Base-by-base conservation (phyloP, 768 basidiomycete species). In the Tubosaeta sp. region DNA sequence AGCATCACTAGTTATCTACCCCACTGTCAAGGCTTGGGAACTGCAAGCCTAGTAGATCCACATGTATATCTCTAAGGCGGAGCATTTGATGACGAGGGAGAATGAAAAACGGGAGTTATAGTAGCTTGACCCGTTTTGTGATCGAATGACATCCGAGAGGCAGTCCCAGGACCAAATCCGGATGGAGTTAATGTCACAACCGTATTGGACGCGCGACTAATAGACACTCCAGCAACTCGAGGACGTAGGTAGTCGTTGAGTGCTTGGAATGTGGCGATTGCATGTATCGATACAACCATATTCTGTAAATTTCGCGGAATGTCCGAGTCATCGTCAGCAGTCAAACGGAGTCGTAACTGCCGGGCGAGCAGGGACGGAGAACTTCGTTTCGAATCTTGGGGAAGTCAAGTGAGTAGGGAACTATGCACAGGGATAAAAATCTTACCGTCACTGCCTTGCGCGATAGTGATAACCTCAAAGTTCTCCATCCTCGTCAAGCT, bases 211-310 rank as follows among this genome's bases (percentile, higher is more conserved):
- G 95, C 71, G 13, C 93, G 81, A 27, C 78, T 76, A 51, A 79
- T 74, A 9, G 78, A 77, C 46, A 88, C 65, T 0, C 91, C 90
- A 6, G 91, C 76, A 31, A 97, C 86, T 4, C 92, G 82, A 25
- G 95, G 95, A 1, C 93, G 86, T 12, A 98, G 81, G 67, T 97
- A 99, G 67, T 97, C 95, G 63, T 97, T 91, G 29, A 98, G 78
- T 1, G 95, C 94, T 67, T 97, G 93, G 80, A 98, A 93, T 1
- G 94, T 97, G 1, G 97, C 95, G 56, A 98, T 97, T 6, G 95
- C 95, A 65, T 98, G 95, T 55, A 98, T 98, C 7, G 95, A 97
- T 19, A 98, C 91, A 35, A 93, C 91, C 63, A 98, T 90, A 59
- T 91, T 94, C 62, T 88, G 88, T 32, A 91, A 73, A 64, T 81